Conservation (phyloP, 495 filamentous ascomycete species). For the Cercophora scortea region DNA sequence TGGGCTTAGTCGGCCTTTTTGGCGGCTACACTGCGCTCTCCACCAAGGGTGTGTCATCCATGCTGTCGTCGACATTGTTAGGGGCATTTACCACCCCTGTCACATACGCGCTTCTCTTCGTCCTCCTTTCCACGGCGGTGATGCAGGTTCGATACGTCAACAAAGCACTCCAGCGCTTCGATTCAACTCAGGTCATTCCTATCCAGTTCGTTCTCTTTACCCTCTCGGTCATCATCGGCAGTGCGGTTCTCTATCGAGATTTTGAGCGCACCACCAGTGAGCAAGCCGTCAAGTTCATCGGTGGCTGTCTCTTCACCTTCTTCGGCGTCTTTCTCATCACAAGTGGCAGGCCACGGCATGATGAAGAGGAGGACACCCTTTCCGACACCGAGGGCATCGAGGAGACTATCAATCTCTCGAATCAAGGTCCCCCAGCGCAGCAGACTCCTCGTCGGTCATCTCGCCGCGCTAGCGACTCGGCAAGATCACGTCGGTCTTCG, state of each 20-base stretch:
- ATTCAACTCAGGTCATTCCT: constrained; percentile 94
- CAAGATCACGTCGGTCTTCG: constrained; percentile 29
- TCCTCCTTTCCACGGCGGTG: constrained; percentile 76
- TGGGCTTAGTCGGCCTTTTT: constrained; percentile 87
- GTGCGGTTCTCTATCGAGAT: constrained; percentile 85
- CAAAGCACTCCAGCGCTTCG: constrained; percentile 86
- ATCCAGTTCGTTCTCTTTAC: constrained; percentile 97
- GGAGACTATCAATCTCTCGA: constrained; percentile 40
- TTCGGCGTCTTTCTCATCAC: constrained; percentile 92
- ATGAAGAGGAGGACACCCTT: constrained; percentile 45
- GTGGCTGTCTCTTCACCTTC: constrained; percentile 85
- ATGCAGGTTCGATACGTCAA: constrained; percentile 97
- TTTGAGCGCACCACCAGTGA: constrained; percentile 69
- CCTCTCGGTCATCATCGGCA: constrained; percentile 87
- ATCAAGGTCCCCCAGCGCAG: constrained; percentile 22
- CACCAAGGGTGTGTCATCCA: constrained; percentile 91
- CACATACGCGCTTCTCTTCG: constrained; percentile 70
- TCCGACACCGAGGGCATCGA: constrained; percentile 45
- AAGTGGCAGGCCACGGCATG: constrained; percentile 46
- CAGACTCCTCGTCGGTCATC: constrained; percentile 3
- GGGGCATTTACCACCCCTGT: constrained; percentile 83
- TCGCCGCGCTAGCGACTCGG: constrained; percentile 15
- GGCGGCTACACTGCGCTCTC: constrained; percentile 93
- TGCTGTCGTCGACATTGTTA: constrained; percentile 83
- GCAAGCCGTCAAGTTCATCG: constrained; percentile 74